Evolutionary conservation across 192 early-diverging fungal genomes (phyloP), one percentile per base, ranked within the genome.

Genomic region (Gorgonomyces haynaldii): DNA sequence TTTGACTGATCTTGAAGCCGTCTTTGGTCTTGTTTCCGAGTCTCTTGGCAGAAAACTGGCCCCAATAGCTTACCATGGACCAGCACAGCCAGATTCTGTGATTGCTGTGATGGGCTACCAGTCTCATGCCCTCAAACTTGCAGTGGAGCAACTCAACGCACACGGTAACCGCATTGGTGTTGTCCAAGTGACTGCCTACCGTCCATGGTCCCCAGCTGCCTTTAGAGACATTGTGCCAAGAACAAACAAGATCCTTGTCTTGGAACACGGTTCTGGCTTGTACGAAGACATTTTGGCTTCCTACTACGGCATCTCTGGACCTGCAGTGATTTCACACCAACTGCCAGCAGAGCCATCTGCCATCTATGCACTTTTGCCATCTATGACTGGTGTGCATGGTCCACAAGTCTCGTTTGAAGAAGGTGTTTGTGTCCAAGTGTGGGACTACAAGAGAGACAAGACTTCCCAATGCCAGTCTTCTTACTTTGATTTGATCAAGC

Each of bases 41-140:
- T 39, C 37, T 2, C 63, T 76, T 17, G 82, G 83, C 15, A 68
- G 71, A 42, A 51, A 62, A 3, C 92, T 91, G 69, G 55, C 73
- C 42, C 61, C 73, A 16, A 84, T 93, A 66, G 88, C 88, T 62
- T 96, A 95, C 68, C 52, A 61, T 55, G 93, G 93, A 30, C 60
- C 70, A 32, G 24, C 56, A 5, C 54, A 71, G 54, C 81, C 93
- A 4, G 78, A 86, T 54, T 74, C 75, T 8, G 83, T 95, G 16
- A 68, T 94, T 47, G 82, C 92, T 0, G 64, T 84, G 12, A 65
- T 89, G 24, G 88, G 88, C 17, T 64, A 78, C 23, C 68, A 69
- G 20, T 64, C 74, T 15, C 40, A 42, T 26, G 50, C 66, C 34
- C 70, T 76, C 31, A 56, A 76, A 39, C 37, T 68, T 13, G 69